These are phyloP conservation scores for Bimuria novae-zelandiae DNA, from an alignment of 2,329 filamentous ascomycete genomes.

Conservation along the genomic window DNA sequence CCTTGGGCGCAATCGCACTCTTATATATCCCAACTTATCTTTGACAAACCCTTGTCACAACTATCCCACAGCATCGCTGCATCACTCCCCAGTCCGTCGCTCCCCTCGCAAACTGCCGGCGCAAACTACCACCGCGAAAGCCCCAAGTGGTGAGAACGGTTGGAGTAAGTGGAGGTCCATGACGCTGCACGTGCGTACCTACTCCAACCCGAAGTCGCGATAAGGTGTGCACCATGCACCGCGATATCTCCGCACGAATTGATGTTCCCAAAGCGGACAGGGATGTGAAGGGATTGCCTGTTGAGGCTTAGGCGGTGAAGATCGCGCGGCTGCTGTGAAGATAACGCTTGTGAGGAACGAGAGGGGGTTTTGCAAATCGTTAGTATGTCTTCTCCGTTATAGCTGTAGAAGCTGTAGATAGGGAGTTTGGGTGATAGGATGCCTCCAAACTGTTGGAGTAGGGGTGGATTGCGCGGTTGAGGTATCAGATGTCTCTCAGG, in stretches of 20 bases:
- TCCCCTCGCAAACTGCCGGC: too few relatives aligned
- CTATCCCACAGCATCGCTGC: too few relatives aligned
- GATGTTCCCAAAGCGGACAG: neutral
- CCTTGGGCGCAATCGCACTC: neutral
- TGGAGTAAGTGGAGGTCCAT: neutral
- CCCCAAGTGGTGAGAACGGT: neutral
- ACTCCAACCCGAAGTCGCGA: neutral
- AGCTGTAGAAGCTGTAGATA: too few relatives aligned
- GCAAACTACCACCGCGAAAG: too few relatives aligned
- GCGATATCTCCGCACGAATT: neutral
- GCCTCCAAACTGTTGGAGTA: too few relatives aligned
- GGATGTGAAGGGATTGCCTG: neutral
- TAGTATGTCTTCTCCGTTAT: neutral
- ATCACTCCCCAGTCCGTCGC: too few relatives aligned
- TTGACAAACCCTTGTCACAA: too few relatives aligned
- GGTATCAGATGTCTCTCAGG: too few relatives aligned
- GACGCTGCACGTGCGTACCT: neutral
- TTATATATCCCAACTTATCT: too few relatives aligned
- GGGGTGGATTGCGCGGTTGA: too few relatives aligned
- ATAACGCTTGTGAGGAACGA: too few relatives aligned
- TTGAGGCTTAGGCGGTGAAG: neutral
- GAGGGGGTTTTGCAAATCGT: neutral
- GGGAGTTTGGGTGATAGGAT: too few relatives aligned
- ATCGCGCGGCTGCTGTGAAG: neutral
- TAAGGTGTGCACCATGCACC: neutral